These are phyloP conservation scores for Arbutus unedo DNA, from an alignment of 148 eudicot species.

Conservation along the genomic window DNA sequence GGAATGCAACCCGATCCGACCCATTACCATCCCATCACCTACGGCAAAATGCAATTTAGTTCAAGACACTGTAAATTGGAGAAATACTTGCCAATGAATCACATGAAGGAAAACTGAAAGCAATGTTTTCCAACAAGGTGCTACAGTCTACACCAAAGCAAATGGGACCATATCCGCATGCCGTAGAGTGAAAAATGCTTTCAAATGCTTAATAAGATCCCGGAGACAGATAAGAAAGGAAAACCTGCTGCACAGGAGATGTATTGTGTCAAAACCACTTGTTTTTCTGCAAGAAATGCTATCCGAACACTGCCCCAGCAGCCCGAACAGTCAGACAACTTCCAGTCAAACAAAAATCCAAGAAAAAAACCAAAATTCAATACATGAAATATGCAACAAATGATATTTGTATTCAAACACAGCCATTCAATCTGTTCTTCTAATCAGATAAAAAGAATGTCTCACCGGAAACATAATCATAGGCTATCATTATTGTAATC, in stretches of 20 bases:
- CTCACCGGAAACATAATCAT: not conserved
- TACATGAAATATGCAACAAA: not conserved
- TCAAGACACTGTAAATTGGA: not conserved
- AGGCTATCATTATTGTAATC: not conserved
- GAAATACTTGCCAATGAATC: not conserved
- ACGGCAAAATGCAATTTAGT: not conserved
- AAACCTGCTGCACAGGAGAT: too few species aligned
- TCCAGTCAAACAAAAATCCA: not conserved
- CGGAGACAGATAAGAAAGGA: not conserved
- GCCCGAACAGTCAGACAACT: too few species aligned
- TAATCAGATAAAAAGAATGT: not conserved
- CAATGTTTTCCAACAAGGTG: not conserved
- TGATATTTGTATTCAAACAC: not conserved
- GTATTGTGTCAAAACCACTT: too few species aligned
- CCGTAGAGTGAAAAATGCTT: not conserved
- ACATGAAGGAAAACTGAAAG: not conserved
- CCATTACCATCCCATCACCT: not conserved
- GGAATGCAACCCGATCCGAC: too few species aligned
- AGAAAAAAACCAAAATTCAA: not conserved
- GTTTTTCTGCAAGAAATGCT: too few species aligned
- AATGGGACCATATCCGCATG: not conserved
- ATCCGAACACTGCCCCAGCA: too few species aligned
- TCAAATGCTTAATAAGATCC: not conserved
- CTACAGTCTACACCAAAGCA: not conserved
- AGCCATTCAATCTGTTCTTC: constrained; percentile 2